Evolutionary conservation across 2,329 filamentous ascomycete genomes (phyloP), one percentile per base, ranked within the genome.

Genomic region (Claviceps lovelessii): DNA sequence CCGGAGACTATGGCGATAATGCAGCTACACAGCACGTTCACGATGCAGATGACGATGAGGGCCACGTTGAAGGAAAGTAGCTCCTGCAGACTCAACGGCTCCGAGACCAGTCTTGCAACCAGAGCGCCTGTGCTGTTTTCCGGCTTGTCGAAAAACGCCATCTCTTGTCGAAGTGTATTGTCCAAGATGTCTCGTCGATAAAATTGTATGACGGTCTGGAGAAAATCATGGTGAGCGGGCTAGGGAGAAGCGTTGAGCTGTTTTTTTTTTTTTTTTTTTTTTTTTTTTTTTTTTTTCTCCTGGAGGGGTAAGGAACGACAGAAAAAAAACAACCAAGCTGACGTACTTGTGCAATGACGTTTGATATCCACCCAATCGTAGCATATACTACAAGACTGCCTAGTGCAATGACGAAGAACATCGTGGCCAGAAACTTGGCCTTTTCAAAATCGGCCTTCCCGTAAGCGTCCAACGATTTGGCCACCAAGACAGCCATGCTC

Each of bases 341-440:
- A 49, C 47, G 31, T 55, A 68, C 67, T 58, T 72, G 69, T 0
- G 65, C 68, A 13, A 72, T 60, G 4, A 63, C 53, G 47, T 72
- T 73, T 55, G 65, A 64, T 4, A 65, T 50, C 65, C 67, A 71
- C 2, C 72, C 71, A 23, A 65, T 58, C 1, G 62, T 56, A 28
- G 64, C 66, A 53, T 79, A 80, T 4, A 70, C 64, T 0, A 77
- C 53, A 1, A 76, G 63, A 35, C 74, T 72, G 4, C 66, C 72
- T 7, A 74, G 63, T 1, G 78, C 77, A 23, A 78, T 65, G 1
- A 79, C 65, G 51, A 79, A 76, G 61, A 80, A 80, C 76, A 81
- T 80, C 51, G 77, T 69, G 0, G 76, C 68, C 63, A 73, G 79
- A 59, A 80, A 78, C 62, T 80, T 73, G 6, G 70, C 74, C 28